A percentile compares a stretch with the other conserved stretches of the same genome.
Evolutionary conservation across 1,139 yeast genomes (phyloP).

Genomic region (Starmera stellimalicola): DNA sequence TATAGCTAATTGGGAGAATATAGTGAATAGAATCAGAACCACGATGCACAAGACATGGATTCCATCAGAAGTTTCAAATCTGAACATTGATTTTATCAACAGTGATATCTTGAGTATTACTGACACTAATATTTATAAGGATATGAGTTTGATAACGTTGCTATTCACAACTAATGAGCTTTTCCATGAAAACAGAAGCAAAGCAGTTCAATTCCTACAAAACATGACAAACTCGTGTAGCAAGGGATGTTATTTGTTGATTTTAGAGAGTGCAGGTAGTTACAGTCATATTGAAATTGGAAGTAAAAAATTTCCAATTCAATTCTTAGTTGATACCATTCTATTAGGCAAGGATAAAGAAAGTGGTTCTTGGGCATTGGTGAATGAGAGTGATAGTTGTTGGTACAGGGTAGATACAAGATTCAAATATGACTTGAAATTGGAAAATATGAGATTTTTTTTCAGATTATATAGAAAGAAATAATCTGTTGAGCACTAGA

Average conservation of each 20-base stretch:
- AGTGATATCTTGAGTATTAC: constrained; percentile 37
- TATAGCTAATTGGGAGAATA: constrained; percentile 66
- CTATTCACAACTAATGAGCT: constrained; percentile 83
- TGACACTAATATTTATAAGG: constrained; percentile 17
- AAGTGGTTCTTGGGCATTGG: constrained; percentile 55
- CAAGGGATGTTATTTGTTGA: constrained; percentile 49
- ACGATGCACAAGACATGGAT: constrained; percentile 45
- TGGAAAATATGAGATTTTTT: constrained; percentile 84
- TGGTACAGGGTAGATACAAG: constrained; percentile 66
- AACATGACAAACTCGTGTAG: constrained; percentile 36
- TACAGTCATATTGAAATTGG: constrained; percentile 77
- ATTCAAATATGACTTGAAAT: constrained; percentile 57
- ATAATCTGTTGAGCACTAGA: constrained; percentile 2
- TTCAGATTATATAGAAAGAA: constrained; percentile 59
- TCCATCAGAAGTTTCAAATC: constrained; percentile 25
- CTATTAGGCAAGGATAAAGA: constrained; percentile 43
- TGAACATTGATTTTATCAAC: constrained; percentile 37
- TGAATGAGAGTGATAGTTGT: constrained; percentile 60
- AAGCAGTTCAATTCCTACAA: constrained; percentile 53
- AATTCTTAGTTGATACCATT: constrained; percentile 66
- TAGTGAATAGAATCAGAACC: constrained; percentile 34
- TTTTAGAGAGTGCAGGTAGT: constrained; percentile 86
- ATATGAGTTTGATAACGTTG: constrained; percentile 46
- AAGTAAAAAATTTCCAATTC: constrained; percentile 68
- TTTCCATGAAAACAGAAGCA: constrained; percentile 57